Percentiles rank a stretch among this genome's conserved stretches.
Conservation (phyloP, 495 filamentous ascomycete genomes). For the Staphylotrichum longicolle region DNA sequence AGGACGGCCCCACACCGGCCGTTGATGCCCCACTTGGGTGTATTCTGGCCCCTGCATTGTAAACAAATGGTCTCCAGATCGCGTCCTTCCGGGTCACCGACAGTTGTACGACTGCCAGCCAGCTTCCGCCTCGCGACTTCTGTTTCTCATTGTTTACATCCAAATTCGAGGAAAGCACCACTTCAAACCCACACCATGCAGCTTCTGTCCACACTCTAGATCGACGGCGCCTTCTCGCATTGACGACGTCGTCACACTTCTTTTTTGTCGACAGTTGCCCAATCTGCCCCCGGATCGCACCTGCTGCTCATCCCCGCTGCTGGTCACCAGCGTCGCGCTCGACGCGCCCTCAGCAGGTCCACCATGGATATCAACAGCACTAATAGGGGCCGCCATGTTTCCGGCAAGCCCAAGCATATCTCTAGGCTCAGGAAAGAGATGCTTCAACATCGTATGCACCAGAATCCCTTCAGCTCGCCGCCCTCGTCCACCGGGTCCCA, state of each 20-base stretch:
- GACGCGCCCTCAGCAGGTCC: constrained; percentile 25
- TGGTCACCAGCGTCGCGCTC: constrained; percentile 19
- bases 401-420: constrained; percentile 36
- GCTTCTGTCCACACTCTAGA: neutral
- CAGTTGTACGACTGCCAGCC: neutral
- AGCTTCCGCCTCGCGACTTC: constrained; percentile 15
- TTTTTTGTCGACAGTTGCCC: neutral
- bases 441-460: constrained; percentile 33
- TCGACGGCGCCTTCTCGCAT: neutral
- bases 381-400: constrained; percentile 25
- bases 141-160: neutral
- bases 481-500: constrained; percentile 53
- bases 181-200: constrained; percentile 2
- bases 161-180: neutral
- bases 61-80: constrained; percentile 25
- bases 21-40: constrained; percentile 15
- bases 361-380: constrained; percentile 38
- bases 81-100: constrained; percentile 21
- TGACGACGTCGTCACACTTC: constrained; percentile 1
- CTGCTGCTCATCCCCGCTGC: constrained; percentile 9
- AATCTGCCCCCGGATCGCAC: constrained; percentile 1
- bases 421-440: constrained; percentile 40
- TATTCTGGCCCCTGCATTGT: constrained; percentile 24
- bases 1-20: constrained; percentile 1
- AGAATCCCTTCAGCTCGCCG: constrained; percentile 51